Conservation (phyloP, 2,329 filamentous ascomycete species). For the Pestalotiopsis sp. region DNA sequence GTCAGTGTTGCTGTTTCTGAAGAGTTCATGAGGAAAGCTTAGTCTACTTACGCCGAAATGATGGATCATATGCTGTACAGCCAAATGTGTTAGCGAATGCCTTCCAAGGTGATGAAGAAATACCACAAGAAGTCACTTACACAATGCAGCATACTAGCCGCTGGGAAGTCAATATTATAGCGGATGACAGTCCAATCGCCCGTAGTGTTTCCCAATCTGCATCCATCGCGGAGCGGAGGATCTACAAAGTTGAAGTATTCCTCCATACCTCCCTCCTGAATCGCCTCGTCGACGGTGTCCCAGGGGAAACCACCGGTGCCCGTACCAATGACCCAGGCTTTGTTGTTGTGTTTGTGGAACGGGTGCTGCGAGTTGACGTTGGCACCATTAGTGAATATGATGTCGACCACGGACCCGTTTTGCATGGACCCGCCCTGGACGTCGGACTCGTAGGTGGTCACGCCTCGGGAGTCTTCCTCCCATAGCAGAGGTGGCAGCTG, state of each 20-base stretch:
- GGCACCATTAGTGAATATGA: conserved; percentile 26
- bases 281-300: conserved; percentile 36
- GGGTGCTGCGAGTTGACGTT: conserved; percentile 24
- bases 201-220: conserved; percentile 16
- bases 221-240: conserved; percentile 19
- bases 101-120: conserved; percentile 14
- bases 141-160: conserved; percentile 21
- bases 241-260: conserved; percentile 41
- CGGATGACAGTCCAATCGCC: conserved; percentile 20
- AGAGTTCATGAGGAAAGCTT: neutral
- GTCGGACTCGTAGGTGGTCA: conserved; percentile 17
- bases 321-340: conserved; percentile 26
- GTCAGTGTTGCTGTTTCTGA: neutral
- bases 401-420: conserved; percentile 28
- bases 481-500: conserved; percentile 20
- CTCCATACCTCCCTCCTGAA: conserved; percentile 46
- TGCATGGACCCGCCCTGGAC: conserved; percentile 12
- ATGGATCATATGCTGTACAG: too few species aligned
- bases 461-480: conserved; percentile 19
- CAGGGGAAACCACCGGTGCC: conserved; percentile 27
- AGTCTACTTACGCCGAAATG: conserved; percentile 18
- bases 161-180: conserved; percentile 20
- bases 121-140: conserved; percentile 15
- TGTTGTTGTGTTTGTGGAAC: conserved; percentile 31
- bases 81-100: too few species aligned